phyloP scores from a whole-genome alignment of 192 early-diverging fungal genomes.

The Geranomyces michiganensis region DNA sequence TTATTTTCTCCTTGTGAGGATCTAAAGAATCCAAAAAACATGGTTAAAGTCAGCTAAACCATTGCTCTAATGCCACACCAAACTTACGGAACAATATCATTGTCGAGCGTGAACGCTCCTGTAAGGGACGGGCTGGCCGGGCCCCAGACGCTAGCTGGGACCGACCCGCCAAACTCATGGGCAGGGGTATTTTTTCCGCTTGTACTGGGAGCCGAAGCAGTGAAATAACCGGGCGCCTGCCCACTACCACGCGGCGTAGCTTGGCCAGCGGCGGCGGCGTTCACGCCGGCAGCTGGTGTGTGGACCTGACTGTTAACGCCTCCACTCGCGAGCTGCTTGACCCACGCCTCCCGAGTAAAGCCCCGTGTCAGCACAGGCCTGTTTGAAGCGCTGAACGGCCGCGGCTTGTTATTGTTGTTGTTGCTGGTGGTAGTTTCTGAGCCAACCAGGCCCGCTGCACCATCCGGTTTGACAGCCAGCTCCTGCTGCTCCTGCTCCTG shows the following conservation, averaged over 20 bases:
- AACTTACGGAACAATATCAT: neutral
- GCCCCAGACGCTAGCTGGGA: constrained; percentile 20
- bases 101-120: constrained; percentile 5
- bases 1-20: neutral
- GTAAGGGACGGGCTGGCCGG: constrained; percentile 18
- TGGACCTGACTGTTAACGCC: neutral
- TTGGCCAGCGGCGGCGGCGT: no score
- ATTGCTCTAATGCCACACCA: no score
- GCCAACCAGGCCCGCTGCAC: constrained; percentile 4
- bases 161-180: neutral
- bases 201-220: neutral
- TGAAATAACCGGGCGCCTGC: constrained; percentile 1
- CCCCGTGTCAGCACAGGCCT: constrained; percentile 1
- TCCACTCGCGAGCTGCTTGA: constrained; percentile 13
- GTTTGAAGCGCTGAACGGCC: constrained; percentile 4
- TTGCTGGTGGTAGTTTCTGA: neutral
- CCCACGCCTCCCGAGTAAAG: constrained; percentile 18
- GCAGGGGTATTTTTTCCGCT: constrained; percentile 1
- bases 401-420: neutral
- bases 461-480: neutral
- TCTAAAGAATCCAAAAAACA: no score
- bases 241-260: neutral
- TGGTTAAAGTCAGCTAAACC: no score
- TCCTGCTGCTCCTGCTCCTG: no score
- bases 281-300: neutral